These are phyloP conservation scores for Epichloe typhina DNA, from an alignment of 2,329 filamentous ascomycete genomes.

Conservation along the genomic window DNA sequence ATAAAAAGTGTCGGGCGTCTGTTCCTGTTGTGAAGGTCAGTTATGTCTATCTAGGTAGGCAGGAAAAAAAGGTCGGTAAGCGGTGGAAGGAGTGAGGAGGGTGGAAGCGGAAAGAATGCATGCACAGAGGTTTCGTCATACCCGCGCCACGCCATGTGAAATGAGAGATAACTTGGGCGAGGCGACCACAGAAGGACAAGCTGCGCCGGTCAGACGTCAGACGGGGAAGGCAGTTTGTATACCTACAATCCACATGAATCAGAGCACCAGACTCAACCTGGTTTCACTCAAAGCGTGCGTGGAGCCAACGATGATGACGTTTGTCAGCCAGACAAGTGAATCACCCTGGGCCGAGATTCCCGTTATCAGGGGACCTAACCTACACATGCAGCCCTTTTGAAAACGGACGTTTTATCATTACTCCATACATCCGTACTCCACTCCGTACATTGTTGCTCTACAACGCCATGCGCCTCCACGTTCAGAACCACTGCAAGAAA, in stretches of 20 bases:
- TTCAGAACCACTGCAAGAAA: background rate
- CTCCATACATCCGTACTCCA: too few species aligned
- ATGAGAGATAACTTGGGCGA: background rate
- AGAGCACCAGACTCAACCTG: too few species aligned
- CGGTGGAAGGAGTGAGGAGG: background rate
- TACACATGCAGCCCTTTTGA: background rate
- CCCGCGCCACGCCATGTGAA: background rate
- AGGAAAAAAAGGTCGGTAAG: background rate
- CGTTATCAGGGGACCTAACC: background rate
- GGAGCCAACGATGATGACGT: slow-evolving; percentile 4
- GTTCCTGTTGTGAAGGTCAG: background rate
- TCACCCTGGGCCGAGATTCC: background rate
- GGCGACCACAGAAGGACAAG: background rate
- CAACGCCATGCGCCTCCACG: background rate
- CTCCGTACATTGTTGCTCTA: background rate
- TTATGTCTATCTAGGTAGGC: background rate
- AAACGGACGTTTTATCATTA: background rate
- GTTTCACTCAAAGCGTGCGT: background rate
- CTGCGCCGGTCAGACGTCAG: background rate
- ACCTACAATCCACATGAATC: background rate
- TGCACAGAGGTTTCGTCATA: background rate
- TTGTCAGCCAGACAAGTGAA: slow-evolving; percentile 4
- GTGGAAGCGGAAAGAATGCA: slow-evolving; percentile 3
- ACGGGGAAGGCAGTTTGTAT: background rate
- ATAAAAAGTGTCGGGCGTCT: background rate